Percentiles rank a stretch among this genome's conserved stretches.
Conservation (phyloP, 23 red algal genomes). For the Cyanidioschyzon merolae region DNA sequence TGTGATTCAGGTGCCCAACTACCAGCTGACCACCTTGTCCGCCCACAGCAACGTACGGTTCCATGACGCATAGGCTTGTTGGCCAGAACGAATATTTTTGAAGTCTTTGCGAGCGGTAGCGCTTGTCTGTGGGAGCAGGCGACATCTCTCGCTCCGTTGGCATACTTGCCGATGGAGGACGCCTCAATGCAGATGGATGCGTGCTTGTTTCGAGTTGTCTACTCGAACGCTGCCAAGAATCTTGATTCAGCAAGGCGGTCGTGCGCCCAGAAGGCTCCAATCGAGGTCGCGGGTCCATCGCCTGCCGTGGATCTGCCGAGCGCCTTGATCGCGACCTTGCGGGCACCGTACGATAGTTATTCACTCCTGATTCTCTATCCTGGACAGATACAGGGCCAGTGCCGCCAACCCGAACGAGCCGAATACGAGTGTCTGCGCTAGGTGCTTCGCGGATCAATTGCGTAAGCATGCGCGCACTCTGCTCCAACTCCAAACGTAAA, state of each 20-base stretch:
- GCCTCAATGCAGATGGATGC: background rate
- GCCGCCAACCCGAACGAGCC: background rate
- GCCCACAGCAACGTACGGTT: slow-evolving; percentile 9
- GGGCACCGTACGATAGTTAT: background rate
- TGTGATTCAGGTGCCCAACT: background rate
- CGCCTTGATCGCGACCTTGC: background rate
- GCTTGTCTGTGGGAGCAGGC: background rate
- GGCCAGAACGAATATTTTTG: slow-evolving; percentile 19
- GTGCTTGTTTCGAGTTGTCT: background rate
- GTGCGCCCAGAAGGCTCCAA: background rate
- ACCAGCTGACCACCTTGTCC: slow-evolving; percentile 21
- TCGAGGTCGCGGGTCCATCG: background rate
- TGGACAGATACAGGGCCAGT: background rate
- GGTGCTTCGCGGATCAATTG: background rate
- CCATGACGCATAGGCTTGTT: slow-evolving; percentile 10
- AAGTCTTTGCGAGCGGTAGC: slow-evolving; percentile 6
- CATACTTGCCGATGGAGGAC: background rate
- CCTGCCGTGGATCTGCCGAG: background rate
- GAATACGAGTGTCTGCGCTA: background rate
- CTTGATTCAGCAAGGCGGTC: background rate
- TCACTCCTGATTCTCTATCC: background rate
- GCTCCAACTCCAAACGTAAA: background rate
- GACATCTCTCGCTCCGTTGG: background rate
- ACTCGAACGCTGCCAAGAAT: background rate
- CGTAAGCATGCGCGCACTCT: background rate